phyloP scores from a whole-genome alignment of 192 early-diverging fungal genomes.

The Linderina pennispora region DNA sequence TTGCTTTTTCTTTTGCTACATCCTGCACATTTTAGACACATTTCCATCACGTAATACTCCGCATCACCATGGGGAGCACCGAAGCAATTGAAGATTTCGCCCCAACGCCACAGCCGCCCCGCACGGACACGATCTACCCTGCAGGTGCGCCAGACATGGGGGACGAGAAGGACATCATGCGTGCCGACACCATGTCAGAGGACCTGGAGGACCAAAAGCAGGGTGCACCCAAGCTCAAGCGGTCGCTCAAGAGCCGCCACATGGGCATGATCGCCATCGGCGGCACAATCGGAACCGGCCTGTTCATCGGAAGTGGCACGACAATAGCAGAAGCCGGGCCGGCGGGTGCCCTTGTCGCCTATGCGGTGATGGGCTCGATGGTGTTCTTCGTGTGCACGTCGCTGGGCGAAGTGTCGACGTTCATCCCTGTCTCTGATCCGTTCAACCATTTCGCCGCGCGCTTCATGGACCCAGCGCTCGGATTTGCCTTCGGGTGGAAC shows the following conservation, averaged over 20 bases:
- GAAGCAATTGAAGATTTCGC: too few species aligned
- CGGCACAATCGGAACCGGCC: constrained; percentile 75
- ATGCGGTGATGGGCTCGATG: constrained; percentile 58
- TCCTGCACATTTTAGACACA: too few species aligned
- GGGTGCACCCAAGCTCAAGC: constrained; percentile 44
- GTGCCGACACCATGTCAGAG: too few species aligned
- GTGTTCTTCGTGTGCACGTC: constrained; percentile 72
- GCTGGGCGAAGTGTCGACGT: constrained; percentile 83
- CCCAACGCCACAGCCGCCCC: too few species aligned
- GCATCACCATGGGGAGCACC: too few species aligned
- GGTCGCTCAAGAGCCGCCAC: constrained; percentile 65
- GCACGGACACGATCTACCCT: too few species aligned
- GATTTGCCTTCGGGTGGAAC: constrained; percentile 68
- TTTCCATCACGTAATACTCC: too few species aligned
- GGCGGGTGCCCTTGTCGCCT: constrained; percentile 71
- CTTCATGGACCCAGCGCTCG: constrained; percentile 74
- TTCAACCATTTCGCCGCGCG: constrained; percentile 78
- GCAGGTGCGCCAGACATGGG: too few species aligned
- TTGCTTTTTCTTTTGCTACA: too few species aligned
- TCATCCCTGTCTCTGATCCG: constrained; percentile 73
- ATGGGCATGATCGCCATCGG: constrained; percentile 73
- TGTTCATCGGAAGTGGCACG: constrained; percentile 75
- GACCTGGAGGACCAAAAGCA: too few species aligned
- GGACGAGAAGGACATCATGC: too few species aligned
- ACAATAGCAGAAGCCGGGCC: constrained; percentile 75